Evolutionary conservation across 2,329 filamentous ascomycete genomes (phyloP), one percentile per base, ranked within the genome.

Genomic region (Fusarium metavorans): DNA sequence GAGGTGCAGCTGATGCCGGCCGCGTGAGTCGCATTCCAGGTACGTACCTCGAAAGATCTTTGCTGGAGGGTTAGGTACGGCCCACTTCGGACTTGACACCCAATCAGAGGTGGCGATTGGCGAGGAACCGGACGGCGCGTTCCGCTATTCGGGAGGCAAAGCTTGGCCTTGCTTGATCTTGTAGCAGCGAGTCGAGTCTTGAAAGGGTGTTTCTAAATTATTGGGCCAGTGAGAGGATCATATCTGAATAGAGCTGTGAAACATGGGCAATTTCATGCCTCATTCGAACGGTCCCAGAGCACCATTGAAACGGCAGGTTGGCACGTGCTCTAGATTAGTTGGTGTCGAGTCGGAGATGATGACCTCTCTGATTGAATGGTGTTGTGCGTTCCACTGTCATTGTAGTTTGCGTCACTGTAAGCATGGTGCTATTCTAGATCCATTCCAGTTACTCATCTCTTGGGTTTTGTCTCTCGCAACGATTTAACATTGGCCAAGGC

Each of bases 1-100:
- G 43, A 56, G 35, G 25, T 48, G 68, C 72, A 74, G 69, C 58
- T 74, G 65, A 75, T 75, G 52, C 20, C 25, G 48, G 61, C 61
- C 72, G 62, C 58, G 68, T 74, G 72, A 74, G 72, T 43, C 41
- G 23, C 43, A 30, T 43, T 32, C 13, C 11, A 8, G 45, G 18
- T 63, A 54, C 60, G 45, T 62, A 61, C 59, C 59, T 45, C 18
- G 27, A 52, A 52, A 52, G 48, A 52, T 52, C 27, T 32, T 23
- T 18, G 6, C 20, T 16, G 16, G 59, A 9, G 18, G 43, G 20
- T 20, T 20, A 27, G 25, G 25, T 30, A 16, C 30, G 34, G 37
- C 5, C 60, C 60, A 20, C 43, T 30, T 11, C 14, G 37, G 34
- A 7, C 14, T 14, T 23, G 23, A 25, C 13, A 27, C 23, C 72